These are phyloP conservation scores for Phaeomoniella chlamydospora DNA, from an alignment of 2,329 filamentous ascomycete species.

Conservation along the genomic window DNA sequence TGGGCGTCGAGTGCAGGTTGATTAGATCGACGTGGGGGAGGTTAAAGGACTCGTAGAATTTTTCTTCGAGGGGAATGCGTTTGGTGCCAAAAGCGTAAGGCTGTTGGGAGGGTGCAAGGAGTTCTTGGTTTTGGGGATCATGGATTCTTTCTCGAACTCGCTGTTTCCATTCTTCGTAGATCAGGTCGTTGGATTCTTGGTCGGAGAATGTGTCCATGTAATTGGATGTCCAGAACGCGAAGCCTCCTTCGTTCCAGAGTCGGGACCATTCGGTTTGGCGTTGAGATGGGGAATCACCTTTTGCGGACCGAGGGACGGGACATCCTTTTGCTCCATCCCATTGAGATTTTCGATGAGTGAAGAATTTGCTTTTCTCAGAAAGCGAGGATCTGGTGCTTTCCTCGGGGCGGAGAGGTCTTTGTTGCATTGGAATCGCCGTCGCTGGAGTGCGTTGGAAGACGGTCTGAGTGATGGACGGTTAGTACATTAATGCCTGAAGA, in stretches of 20 bases:
- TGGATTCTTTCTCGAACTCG: slow-evolving; percentile 36
- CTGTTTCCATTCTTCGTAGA: slow-evolving; percentile 41
- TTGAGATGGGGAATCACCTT: slow-evolving; percentile 36
- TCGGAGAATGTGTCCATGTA: slow-evolving; percentile 39
- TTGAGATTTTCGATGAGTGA: slow-evolving; percentile 38
- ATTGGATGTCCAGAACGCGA: slow-evolving; percentile 37
- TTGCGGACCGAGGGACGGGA: slow-evolving; percentile 8
- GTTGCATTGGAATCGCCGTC: slow-evolving; percentile 47
- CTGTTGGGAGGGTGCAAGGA: slow-evolving; percentile 37
- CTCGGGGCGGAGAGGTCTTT: slow-evolving; percentile 29
- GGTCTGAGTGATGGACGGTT: slow-evolving; percentile 10
- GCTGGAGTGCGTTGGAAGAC: slow-evolving; percentile 57
- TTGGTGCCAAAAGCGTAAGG: slow-evolving; percentile 43
- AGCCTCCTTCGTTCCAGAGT: slow-evolving; percentile 37
- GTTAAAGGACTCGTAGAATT: slow-evolving; percentile 36
- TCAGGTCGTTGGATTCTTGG: slow-evolving; percentile 34
- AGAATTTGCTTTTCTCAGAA: slow-evolving; percentile 34
- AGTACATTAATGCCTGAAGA: too few relatives aligned
- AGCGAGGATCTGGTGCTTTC: slow-evolving; percentile 34
- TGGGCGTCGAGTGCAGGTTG: slow-evolving; percentile 26
- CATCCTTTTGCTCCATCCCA: slow-evolving; percentile 35
- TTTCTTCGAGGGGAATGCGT: slow-evolving; percentile 30
- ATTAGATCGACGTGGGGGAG: slow-evolving; percentile 31
- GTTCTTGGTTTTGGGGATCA: slow-evolving; percentile 32
- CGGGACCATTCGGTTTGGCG: slow-evolving; percentile 35